A percentile compares a stretch with the other conserved stretches of the same genome.
Conservation (phyloP, 2,329 filamentous ascomycete species). For the Ophiostoma populinum region DNA sequence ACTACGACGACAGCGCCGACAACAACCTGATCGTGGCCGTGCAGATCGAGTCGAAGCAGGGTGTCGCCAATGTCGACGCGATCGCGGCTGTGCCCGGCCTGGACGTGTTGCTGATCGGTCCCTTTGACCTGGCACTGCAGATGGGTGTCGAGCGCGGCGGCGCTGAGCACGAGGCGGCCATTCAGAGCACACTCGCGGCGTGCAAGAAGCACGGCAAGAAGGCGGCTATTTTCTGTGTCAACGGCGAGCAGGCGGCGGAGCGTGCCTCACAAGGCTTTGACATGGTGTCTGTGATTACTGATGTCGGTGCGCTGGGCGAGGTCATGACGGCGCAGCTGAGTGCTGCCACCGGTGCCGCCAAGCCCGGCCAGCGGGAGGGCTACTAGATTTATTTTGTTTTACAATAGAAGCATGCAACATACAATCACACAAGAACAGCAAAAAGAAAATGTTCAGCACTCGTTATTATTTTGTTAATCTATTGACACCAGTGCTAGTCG, state of each 20-base stretch:
- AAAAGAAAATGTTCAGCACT: too few relatives aligned
- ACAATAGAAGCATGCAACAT: too few relatives aligned
- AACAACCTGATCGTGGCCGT: slow-evolving; percentile 17
- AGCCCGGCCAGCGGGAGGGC: background rate
- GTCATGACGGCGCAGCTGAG: slow-evolving; percentile 18
- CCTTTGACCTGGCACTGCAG: slow-evolving; percentile 20
- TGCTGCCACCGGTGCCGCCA: slow-evolving; percentile 15
- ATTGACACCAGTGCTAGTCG: too few relatives aligned
- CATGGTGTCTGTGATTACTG: slow-evolving; percentile 23
- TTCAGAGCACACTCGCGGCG: slow-evolving; percentile 19
- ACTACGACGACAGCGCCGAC: slow-evolving; percentile 20
- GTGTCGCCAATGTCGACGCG: slow-evolving; percentile 24
- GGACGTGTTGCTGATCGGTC: slow-evolving; percentile 22
- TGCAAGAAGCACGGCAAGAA: slow-evolving; percentile 20
- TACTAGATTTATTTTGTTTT: too few relatives aligned
- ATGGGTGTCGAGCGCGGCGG: slow-evolving; percentile 16
- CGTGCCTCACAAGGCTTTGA: slow-evolving; percentile 21
- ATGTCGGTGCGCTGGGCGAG: slow-evolving; percentile 18
- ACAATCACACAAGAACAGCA: too few relatives aligned
- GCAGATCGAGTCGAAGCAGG: slow-evolving; percentile 24
- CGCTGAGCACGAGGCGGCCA: slow-evolving; percentile 22
- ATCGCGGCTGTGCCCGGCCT: slow-evolving; percentile 24
- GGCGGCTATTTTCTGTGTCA: slow-evolving; percentile 23
- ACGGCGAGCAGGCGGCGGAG: slow-evolving; percentile 18
- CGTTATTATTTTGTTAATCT: too few relatives aligned